Conservation (phyloP, 1,139 yeast species). For the Candida sp. region DNA sequence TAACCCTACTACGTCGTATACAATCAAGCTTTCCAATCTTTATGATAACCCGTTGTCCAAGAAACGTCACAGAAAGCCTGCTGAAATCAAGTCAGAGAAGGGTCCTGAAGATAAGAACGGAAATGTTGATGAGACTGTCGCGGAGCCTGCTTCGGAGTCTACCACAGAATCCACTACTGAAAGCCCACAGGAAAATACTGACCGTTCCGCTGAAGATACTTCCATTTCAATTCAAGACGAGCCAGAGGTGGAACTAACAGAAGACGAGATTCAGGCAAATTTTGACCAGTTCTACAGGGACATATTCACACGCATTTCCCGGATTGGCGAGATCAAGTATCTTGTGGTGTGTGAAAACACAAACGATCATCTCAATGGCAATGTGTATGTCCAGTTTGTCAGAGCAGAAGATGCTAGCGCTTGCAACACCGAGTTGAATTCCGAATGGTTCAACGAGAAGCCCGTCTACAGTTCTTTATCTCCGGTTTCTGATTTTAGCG, state of each 20-base stretch:
- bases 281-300: constrained; percentile 79
- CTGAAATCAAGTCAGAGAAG: not conserved
- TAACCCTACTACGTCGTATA: too few relatives aligned
- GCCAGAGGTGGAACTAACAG: constrained; percentile 17
- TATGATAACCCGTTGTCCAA: too few relatives aligned
- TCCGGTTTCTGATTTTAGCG: constrained; percentile 74
- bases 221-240: not conserved
- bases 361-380: constrained; percentile 81
- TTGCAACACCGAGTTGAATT: constrained; percentile 66
- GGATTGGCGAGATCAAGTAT: constrained; percentile 58
- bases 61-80: not conserved
- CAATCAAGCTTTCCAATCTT: too few relatives aligned
- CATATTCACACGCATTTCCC: constrained; percentile 66
- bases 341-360: constrained; percentile 84
- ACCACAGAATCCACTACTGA: not conserved
- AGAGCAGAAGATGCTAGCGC: constrained; percentile 59
- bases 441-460: constrained; percentile 80
- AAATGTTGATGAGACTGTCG: not conserved
- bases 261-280: constrained; percentile 49
- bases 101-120: not conserved
- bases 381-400: constrained; percentile 73
- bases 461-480: constrained; percentile 86
- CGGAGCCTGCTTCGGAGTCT: not conserved
- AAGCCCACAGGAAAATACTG: too few relatives aligned
- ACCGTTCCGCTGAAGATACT: not conserved